A percentile compares a stretch with the other conserved stretches of the same genome.
phyloP scores from a whole-genome alignment of 2,329 filamentous ascomycete genomes.

The Trichoderma sp. region DNA sequence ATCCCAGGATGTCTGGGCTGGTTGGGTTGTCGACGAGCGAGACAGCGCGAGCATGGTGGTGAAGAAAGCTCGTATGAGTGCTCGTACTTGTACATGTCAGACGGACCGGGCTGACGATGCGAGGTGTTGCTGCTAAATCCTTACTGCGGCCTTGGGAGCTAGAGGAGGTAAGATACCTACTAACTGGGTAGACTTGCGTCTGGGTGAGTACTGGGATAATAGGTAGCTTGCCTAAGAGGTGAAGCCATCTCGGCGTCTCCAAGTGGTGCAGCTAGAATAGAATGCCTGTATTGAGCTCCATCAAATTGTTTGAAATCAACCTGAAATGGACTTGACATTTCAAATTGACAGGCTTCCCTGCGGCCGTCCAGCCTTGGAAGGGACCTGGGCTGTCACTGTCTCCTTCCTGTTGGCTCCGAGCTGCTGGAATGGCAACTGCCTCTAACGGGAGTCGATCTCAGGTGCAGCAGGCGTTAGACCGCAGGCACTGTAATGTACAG shows the following conservation, averaged over 20 bases:
- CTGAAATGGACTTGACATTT: neutral
- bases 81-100: neutral
- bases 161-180: neutral
- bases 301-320: neutral
- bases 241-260: neutral
- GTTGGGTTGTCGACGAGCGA: neutral
- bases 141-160: neutral
- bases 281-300: neutral
- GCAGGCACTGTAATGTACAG: neutral
- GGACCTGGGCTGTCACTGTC: constrained; percentile 7
- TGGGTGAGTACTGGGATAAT: too few species aligned
- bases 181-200: neutral
- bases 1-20: neutral
- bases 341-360: neutral
- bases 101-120: neutral
- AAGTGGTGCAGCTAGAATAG: neutral
- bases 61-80: neutral
- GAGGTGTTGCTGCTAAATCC: neutral
- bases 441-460: neutral
- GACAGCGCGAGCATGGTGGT: neutral
- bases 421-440: neutral
- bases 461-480: neutral
- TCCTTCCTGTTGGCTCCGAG: constrained; percentile 16
- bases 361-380: neutral
- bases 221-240: neutral